Conservation (phyloP, 345 rosid species). For the Reutealis trisperma region DNA sequence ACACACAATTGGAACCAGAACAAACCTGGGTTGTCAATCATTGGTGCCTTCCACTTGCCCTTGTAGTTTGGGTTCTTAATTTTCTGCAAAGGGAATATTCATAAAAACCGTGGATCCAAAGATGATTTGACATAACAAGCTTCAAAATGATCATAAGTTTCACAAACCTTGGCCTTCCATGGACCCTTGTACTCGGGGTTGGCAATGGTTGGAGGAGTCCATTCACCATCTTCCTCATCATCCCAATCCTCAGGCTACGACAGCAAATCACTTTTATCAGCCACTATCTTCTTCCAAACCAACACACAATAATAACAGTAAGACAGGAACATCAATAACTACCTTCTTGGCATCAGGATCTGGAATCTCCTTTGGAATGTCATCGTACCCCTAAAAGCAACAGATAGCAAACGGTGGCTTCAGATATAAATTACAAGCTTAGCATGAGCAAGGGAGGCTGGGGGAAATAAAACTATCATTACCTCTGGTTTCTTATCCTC, state of each 20-base stretch:
- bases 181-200: constrained; percentile 97
- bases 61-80: constrained; percentile 92
- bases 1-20: constrained; percentile 1
- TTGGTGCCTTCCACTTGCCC: constrained; percentile 97
- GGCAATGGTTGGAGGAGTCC: constrained; percentile 93
- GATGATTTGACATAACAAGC: neutral
- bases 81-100: constrained; percentile 51
- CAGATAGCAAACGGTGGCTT: neutral
- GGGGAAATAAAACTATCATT: neutral
- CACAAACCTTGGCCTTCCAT: constrained; percentile 88
- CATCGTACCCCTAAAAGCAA: constrained; percentile 73
- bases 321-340: neutral
- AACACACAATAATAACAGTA: neutral
- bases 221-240: constrained; percentile 99
- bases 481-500: constrained; percentile 97
- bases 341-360: constrained; percentile 95
- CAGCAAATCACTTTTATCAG: constrained; percentile 14
- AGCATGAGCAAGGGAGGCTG: neutral
- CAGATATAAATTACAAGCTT: neutral
- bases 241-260: constrained; percentile 99
- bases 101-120: constrained; percentile 3
- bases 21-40: constrained; percentile 97
- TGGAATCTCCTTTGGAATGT: constrained; percentile 85
- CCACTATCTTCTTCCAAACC: neutral
- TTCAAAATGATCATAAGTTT: constrained; percentile 5